Evolutionary conservation across 208 protist genomes (phyloP).

Genomic region (Crithidia fasciculata): DNA sequence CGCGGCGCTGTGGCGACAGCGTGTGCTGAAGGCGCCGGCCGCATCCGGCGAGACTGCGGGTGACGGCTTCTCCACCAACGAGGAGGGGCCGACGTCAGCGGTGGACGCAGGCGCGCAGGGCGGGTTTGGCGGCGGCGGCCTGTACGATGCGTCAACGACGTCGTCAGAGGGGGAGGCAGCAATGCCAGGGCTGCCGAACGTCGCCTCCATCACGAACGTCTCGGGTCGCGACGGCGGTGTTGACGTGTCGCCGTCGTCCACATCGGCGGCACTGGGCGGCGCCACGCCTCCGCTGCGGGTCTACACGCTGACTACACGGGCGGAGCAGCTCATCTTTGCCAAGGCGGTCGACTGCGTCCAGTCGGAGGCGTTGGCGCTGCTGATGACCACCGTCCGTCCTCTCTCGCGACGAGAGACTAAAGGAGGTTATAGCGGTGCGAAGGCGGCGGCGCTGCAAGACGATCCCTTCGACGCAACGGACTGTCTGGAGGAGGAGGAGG

Average conservation of each 20-base stretch:
- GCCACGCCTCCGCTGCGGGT: constrained; percentile 7
- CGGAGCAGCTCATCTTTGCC: constrained; percentile 34
- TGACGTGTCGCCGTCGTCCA: not conserved
- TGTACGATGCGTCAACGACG: constrained; percentile 10
- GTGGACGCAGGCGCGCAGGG: no score
- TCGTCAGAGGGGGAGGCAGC: constrained; percentile 18
- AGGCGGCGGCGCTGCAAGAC: not conserved
- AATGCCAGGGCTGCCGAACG: constrained; percentile 16
- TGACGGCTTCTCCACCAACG: not conserved
- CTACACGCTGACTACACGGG: constrained; percentile 22
- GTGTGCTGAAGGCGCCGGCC: constrained; percentile 3
- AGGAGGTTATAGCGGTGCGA: not conserved
- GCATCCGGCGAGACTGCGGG: not conserved
- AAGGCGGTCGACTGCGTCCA: constrained; percentile 33
- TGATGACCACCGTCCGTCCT: constrained; percentile 7
- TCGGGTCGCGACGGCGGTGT: not conserved
- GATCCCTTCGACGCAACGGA: constrained; percentile 15
- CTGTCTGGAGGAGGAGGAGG: constrained; percentile 32
- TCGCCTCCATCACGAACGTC: constrained; percentile 18
- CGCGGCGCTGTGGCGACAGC: constrained; percentile 25
- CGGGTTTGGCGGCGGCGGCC: not conserved
- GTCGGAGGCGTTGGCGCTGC: constrained; percentile 27
- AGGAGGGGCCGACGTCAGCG: no score
- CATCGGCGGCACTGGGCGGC: no score
- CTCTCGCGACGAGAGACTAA: no score